Conservation (phyloP, 2,329 filamentous ascomycete species). For the Fusarium mexicanum region DNA sequence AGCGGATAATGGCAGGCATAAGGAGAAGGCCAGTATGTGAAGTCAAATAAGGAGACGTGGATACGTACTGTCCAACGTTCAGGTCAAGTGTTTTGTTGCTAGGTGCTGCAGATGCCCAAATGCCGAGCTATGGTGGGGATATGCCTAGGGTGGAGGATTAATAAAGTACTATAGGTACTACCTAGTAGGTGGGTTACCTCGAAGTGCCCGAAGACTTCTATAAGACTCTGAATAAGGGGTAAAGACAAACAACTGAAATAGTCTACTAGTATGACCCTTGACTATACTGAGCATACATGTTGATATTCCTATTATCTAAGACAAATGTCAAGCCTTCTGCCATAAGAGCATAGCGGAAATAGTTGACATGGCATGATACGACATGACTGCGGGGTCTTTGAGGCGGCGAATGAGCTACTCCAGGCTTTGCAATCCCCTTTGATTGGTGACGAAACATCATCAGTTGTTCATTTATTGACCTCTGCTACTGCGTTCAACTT, state of each 20-base stretch:
- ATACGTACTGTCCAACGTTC: not conserved
- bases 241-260: not conserved
- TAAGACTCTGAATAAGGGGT: not conserved
- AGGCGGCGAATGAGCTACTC: conserved; percentile 10
- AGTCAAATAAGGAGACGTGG: not conserved
- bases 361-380: conserved; percentile 6
- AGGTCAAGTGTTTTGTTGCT: not conserved
- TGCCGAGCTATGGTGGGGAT: conserved; percentile 18
- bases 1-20: not conserved
- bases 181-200: not conserved
- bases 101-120: not conserved
- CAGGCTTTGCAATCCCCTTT: not conserved
- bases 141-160: not conserved
- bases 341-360: not conserved
- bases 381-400: conserved; percentile 27
- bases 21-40: not conserved
- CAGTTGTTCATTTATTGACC: not conserved
- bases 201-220: not conserved
- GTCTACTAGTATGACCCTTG: not conserved
- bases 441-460: conserved; percentile 3
- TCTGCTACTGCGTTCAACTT: not conserved
- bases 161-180: not conserved
- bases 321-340: not conserved
- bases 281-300: not conserved
- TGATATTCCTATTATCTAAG: not conserved